Evolutionary conservation across 768 basidiomycete species (phyloP).

Genomic region (Auriscalpium vulgare): DNA sequence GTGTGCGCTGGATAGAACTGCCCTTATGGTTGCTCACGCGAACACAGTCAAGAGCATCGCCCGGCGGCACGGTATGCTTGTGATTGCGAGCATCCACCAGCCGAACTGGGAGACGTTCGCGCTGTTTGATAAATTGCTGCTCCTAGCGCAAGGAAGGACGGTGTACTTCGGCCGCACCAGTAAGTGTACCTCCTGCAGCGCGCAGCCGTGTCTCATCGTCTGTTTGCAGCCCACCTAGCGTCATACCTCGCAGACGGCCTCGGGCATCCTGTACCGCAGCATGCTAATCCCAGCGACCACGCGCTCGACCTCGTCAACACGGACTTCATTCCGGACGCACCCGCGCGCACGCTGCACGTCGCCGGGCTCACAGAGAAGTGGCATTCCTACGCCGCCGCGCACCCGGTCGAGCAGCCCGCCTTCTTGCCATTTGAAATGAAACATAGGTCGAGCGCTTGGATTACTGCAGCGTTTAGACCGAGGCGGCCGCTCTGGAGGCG

Average conservation of each 20-base stretch:
- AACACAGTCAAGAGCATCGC: constrained; percentile 32
- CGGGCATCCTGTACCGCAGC: constrained; percentile 21
- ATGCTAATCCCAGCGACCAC: constrained; percentile 51
- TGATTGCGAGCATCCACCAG: constrained; percentile 60
- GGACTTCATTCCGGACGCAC: constrained; percentile 27
- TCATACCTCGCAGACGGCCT: constrained; percentile 20
- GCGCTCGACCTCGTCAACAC: constrained; percentile 50
- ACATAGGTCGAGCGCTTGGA: not conserved
- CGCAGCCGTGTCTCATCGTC: constrained; percentile 24
- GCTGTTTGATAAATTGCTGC: constrained; percentile 48
- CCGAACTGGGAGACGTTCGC: constrained; percentile 51
- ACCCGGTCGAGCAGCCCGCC: not conserved
- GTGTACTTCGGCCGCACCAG: constrained; percentile 31
- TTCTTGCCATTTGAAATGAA: too few species aligned
- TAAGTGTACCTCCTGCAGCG: constrained; percentile 3
- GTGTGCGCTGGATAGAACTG: constrained; percentile 14
- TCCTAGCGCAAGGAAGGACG: constrained; percentile 45
- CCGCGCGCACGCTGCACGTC: constrained; percentile 1
- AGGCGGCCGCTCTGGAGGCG: constrained; percentile 16
- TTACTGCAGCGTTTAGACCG: not conserved
- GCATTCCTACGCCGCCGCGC: constrained; percentile 1
- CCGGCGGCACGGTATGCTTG: constrained; percentile 38
- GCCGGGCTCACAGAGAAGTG: constrained; percentile 6
- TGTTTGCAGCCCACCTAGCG: constrained; percentile 14
- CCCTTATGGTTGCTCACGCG: constrained; percentile 24